Base-by-base conservation (phyloP, 129 eudicot genomes). In the Saposhnikovia divaricata region DNA sequence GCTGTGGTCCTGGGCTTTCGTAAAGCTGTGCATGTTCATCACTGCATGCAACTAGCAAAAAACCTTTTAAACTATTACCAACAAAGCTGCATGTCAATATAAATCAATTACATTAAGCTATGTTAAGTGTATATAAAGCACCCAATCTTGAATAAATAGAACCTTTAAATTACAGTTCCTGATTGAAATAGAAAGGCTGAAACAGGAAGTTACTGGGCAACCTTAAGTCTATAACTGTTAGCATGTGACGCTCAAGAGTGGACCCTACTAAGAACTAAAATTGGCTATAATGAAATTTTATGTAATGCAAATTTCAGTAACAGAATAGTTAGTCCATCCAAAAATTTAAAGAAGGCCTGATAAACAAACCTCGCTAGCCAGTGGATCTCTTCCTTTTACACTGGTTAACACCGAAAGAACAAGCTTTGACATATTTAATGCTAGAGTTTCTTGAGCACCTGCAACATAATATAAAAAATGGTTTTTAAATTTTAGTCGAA, bases 331-430 rank as follows among this genome's bases (percentile, higher is more conserved):
- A 79, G 31, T 9, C 13, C 68, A 79, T 11, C 23, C 3, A 43
- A 34, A 43, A 34, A 21, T 25, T 31, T 28, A 61, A 75, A 46
- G 23, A 63, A 80, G 79, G 65, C 71, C 44, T 16, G 57, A 51
- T 74, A 72, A 57, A 59, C 78, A 73, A 42, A 95, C 98, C 98
- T 95, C 98, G 80, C 98, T 92, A 81, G 97, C 97, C 34, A 95
- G 91, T 48, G 97, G 96, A 88, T 92, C 91, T 88, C 97, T 89
- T 90, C 83, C 97, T 74, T 89, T 87, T 44, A 95, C 97, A 82
- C 81, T 87, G 11, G 96, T 79, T 77, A 95, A 77, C 78, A 86
- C 84, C 59, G 97, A 87, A 69, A 93, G 78, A 65, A 79, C 90
- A 86, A 92, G 92, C 85, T 90, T 95, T 19, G 91, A 82, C 97